Evolutionary conservation across 1,139 yeast species (phyloP), one percentile per base, ranked within the genome.

Genomic region (Pichia sp.): DNA sequence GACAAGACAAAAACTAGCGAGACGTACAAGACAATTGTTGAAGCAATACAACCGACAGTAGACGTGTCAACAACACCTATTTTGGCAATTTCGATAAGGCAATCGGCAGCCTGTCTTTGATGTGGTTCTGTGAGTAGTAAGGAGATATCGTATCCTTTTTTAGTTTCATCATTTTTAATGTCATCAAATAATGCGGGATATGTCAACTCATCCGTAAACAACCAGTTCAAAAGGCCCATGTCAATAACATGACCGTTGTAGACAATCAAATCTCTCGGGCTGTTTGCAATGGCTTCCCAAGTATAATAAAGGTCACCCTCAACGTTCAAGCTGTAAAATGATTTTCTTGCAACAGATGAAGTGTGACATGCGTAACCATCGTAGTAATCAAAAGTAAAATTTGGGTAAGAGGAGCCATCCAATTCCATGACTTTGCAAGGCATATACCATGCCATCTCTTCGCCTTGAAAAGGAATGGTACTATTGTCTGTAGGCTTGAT

Each of bases 311-410:
- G 87, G 58, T 87, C 93, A 28, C 95, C 96, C 40, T 75, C 70
- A 23, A 76, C 78, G 43, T 80, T 70, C 63, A 88, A 72, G 19
- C 54, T 46, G 68, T 87, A 93, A 62, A 80, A 88, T 2, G 83
- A 78, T 2, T 76, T 67, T 65, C 98, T 80, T 0, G 96, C 93
- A 1, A 65, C 60, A 3, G 75, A 62, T 16, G 88, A 78, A 0
- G 97, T 87, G 70, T 93, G 98, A 69, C 99, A 93, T 9, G 90
- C 95, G 82, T 89, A 90, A 18, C 97, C 97, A 62, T 79, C 80
- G 34, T 75, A 77, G 62, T 80, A 82, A 31, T 75, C 78, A 25
- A 73, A 66, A 2, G 90, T 76, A 59, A 76, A 77, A 64, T 87
- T 83, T 28, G 87, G 86, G 34, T 70, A 55, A 1, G 86, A 68